phyloP scores from a whole-genome alignment of 2,329 filamentous ascomycete species.

The Scleromitrula shiraiana region DNA sequence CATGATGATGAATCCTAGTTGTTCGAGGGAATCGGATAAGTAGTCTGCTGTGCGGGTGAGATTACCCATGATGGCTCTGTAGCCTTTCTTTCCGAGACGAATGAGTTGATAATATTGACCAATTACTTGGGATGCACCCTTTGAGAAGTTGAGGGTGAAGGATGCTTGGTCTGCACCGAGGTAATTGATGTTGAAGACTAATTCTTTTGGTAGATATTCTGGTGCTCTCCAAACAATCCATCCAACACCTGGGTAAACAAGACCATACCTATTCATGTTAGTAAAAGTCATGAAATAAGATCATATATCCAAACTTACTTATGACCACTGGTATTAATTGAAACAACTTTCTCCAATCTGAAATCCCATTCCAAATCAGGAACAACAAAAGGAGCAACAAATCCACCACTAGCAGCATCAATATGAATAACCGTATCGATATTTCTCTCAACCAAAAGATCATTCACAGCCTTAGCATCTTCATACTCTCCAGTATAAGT shows the following conservation, averaged over 20 bases:
- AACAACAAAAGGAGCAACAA: constrained; percentile 85
- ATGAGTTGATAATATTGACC: constrained; percentile 98
- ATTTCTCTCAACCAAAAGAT: constrained; percentile 65
- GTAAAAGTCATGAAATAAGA: neutral
- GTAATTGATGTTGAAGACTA: constrained; percentile 99
- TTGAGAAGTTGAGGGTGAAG: constrained; percentile 96
- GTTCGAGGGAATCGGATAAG: constrained; percentile 63
- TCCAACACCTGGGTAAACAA: constrained; percentile 83
- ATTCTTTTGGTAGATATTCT: constrained; percentile 73
- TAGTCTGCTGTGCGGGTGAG: constrained; percentile 86
- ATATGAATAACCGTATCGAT: constrained; percentile 87
- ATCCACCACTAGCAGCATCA: constrained; percentile 85
- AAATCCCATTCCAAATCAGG: constrained; percentile 89
- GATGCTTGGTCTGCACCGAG: constrained; percentile 90
- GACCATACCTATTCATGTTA: constrained; percentile 41
- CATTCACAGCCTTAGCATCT: constrained; percentile 86
- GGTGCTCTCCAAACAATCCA: constrained; percentile 87
- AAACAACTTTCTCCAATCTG: constrained; percentile 77
- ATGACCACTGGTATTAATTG: constrained; percentile 91
- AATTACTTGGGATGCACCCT: constrained; percentile 89
- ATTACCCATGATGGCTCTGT: constrained; percentile 90
- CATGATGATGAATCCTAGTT: constrained; percentile 81
- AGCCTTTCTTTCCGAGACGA: constrained; percentile 85
- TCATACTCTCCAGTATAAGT: constrained; percentile 97
- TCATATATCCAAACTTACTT: constrained; percentile 50